Base-by-base conservation (phyloP, 257 asterid genomes). In the Solanum commersonii region DNA sequence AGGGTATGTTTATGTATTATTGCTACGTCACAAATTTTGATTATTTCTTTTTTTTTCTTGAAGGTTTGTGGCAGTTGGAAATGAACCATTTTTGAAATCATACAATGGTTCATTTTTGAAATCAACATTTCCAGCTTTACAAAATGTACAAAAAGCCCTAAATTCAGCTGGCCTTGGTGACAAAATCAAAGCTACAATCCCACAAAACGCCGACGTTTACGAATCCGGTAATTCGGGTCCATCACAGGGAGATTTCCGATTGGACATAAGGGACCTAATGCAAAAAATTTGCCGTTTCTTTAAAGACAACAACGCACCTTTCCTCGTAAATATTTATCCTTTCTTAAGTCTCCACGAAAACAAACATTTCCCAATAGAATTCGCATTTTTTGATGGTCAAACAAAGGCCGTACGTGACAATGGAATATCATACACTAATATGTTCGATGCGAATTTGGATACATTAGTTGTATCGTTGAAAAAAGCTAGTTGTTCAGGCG, bases 21-120 rank as follows among this genome's bases (percentile, higher is more conserved):
- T 27, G 4, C 16, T n/a, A 10, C 8, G 4, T 42, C 34, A 6
- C 11, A 4, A 4, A 78, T n/a, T 15, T 8, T 78, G 60, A 74
- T 22, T 34, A 0, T 5, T 52, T 52, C 9, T 49, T 11, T 76
- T 40, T 10, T 11, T 77, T 8, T n/a, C 12, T 78, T 56, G 10
- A 63, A 96, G 99, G 91, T 92, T 91, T 14, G 90, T 96, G 25
- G 98, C 98, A 0, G 98, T 96, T 13, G 99, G 98, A 59, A 96
- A 96, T 37, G 99, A 96, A 88, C 99, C 99, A 1, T 95, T 96
- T 89, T 72, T 96, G 90, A 90, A 82, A 84, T 22, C 94, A 38
- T 96, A 96, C 84, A 86, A 86, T 23, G 59, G 73, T 22, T 71
- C 88, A 59, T 86, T 49, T 87, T 3, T 83, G 31, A 49, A 77